A percentile compares a stretch with the other conserved stretches of the same genome.
These are phyloP conservation scores for Hymenotorrendiella dingleyae DNA, from an alignment of 2,329 filamentous ascomycete genomes.

Conservation along the genomic window DNA sequence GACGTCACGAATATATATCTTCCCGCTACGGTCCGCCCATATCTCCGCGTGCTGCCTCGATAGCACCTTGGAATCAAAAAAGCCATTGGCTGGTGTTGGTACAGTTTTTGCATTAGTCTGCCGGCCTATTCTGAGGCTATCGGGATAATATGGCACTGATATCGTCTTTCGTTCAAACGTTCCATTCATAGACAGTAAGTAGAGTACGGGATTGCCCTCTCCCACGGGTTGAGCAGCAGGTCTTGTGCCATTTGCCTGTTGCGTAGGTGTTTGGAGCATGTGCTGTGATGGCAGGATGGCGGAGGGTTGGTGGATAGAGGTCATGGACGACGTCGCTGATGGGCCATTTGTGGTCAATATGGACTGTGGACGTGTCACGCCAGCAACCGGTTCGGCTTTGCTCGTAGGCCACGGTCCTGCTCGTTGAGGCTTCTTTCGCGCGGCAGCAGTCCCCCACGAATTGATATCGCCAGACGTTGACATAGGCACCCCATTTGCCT, in stretches of 20 bases:
- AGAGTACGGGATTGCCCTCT: constrained; percentile 71
- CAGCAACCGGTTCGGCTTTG: constrained; percentile 60
- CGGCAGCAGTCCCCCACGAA: constrained; percentile 35
- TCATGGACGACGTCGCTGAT: constrained; percentile 56
- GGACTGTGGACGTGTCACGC: constrained; percentile 55
- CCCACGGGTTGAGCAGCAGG: constrained; percentile 29
- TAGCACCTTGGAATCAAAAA: constrained; percentile 96
- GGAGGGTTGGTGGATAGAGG: constrained; percentile 52
- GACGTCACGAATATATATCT: constrained; percentile 93
- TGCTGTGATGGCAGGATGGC: constrained; percentile 64
- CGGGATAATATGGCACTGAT: constrained; percentile 85
- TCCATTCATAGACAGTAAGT: constrained; percentile 84
- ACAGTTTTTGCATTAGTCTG: constrained; percentile 97
- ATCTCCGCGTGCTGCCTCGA: constrained; percentile 95
- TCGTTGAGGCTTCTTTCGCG: constrained; percentile 42
- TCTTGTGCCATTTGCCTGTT: constrained; percentile 52
- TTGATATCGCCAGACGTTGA: constrained; percentile 21
- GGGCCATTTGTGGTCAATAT: constrained; percentile 53
- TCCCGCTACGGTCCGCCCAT: constrained; percentile 78
- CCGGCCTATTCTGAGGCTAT: constrained; percentile 87
- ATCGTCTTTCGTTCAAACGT: constrained; percentile 98
- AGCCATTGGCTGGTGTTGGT: constrained; percentile 85
- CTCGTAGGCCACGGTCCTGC: constrained; percentile 56
- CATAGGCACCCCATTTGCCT: constrained; percentile 50
- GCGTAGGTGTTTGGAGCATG: constrained; percentile 51